A percentile compares a stretch with the other conserved stretches of the same genome.
Conservation (phyloP, 768 basidiomycete species). For the Lactifluus piperatus region DNA sequence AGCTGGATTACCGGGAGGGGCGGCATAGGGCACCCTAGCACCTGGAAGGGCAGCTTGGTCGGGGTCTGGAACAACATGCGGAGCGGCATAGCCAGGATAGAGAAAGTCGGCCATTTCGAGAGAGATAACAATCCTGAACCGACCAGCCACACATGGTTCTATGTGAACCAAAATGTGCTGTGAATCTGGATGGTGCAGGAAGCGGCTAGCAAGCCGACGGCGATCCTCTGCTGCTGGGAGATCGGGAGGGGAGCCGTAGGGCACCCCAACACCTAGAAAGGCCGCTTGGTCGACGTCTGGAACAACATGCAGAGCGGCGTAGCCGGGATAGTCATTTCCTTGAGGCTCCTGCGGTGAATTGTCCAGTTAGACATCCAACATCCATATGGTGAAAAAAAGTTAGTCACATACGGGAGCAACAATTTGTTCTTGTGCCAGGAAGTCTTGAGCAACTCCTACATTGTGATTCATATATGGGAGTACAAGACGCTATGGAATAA, state of each 20-base stretch:
- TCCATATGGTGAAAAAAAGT: background rate
- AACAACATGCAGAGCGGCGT: background rate
- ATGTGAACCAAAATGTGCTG: background rate
- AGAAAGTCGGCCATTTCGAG: background rate
- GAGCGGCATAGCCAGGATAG: background rate
- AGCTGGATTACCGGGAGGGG: background rate
- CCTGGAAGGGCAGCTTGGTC: background rate
- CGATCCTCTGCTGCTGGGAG: background rate
- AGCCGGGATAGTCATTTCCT: background rate
- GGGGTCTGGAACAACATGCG: background rate
- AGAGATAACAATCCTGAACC: background rate
- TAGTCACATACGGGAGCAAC: background rate
- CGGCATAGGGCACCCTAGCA: background rate
- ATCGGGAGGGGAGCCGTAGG: background rate
- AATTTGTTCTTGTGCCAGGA: background rate
- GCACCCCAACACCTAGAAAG: background rate
- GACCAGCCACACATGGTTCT: background rate
- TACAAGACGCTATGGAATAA: background rate
- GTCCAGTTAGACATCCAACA: background rate
- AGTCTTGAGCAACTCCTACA: background rate
- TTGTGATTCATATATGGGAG: background rate
- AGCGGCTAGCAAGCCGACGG: background rate
- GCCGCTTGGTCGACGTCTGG: background rate
- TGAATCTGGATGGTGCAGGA: background rate
- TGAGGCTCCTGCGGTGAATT: background rate